These are phyloP conservation scores for Sodiomyces alkalinus DNA, from an alignment of 2,329 filamentous ascomycete genomes.

Conservation along the genomic window DNA sequence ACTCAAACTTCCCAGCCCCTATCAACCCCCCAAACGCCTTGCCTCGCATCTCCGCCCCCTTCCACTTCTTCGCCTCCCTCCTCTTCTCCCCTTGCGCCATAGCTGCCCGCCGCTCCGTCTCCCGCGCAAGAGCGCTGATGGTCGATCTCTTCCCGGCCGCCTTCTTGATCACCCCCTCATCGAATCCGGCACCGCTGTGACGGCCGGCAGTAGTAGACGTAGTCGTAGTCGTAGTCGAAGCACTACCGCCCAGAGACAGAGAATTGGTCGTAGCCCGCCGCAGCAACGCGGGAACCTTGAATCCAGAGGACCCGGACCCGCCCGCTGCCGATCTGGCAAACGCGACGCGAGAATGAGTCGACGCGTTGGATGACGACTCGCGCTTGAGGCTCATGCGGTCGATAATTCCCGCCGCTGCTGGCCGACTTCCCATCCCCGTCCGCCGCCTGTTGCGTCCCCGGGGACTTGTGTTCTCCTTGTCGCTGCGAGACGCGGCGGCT, in stretches of 20 bases:
- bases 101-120: conserved; percentile 39
- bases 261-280: conserved; percentile 59
- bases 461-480: conserved; percentile 33
- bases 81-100: conserved; percentile 41
- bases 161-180: conserved; percentile 43
- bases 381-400: conserved; percentile 63
- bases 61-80: conserved; percentile 41
- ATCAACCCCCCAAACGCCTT: conserved; percentile 44
- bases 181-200: conserved; percentile 24
- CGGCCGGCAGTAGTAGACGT: conserved; percentile 7
- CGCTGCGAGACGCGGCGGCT: conserved; percentile 14
- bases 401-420: conserved; percentile 37
- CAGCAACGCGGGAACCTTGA: conserved; percentile 57
- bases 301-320: conserved; percentile 24
- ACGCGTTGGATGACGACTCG: conserved; percentile 22
- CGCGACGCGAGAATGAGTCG: conserved; percentile 31
- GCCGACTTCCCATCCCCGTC: conserved; percentile 12
- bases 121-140: conserved; percentile 43
- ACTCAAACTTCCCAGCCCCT: conserved; percentile 40
- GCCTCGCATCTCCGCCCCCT: conserved; percentile 39
- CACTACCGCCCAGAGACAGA: conserved; percentile 26
- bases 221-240: conserved; percentile 14
- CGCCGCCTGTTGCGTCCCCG: conserved; percentile 19
- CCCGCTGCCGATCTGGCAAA: conserved; percentile 30
- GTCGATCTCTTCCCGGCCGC: conserved; percentile 45